phyloP scores from a whole-genome alignment of 2,329 filamentous ascomycete species.

The Sporothrix brunneoviolacea region DNA sequence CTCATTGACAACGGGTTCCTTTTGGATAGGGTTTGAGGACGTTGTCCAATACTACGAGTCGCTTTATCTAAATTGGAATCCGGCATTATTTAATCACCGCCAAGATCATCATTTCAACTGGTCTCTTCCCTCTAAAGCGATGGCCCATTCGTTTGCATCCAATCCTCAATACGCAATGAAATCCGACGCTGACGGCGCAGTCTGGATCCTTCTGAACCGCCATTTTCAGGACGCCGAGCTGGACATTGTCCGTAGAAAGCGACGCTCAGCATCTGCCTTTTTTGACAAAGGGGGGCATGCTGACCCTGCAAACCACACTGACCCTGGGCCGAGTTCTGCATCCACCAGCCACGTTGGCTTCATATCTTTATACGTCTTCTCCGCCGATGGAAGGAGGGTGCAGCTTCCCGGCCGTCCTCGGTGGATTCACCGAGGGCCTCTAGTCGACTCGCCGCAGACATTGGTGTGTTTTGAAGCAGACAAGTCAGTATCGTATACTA shows the following conservation, averaged over 20 bases:
- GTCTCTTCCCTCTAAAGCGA: conserved; percentile 48
- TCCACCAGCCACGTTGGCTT: conserved; percentile 54
- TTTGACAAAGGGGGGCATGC: background rate
- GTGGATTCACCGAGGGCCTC: conserved; percentile 68
- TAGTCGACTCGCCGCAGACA: conserved; percentile 89
- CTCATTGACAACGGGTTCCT: conserved; percentile 59
- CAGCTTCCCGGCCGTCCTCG: conserved; percentile 56
- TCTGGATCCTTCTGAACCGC: conserved; percentile 81
- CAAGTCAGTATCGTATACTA: conserved; percentile 39
- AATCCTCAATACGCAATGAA: conserved; percentile 68
- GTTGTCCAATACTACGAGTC: conserved; percentile 90
- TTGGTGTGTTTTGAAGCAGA: conserved; percentile 64
- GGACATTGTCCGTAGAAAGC: conserved; percentile 43
- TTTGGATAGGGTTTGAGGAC: conserved; percentile 88
- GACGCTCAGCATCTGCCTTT: conserved; percentile 12
- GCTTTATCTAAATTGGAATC: conserved; percentile 97
- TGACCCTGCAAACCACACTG: background rate
- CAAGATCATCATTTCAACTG: conserved; percentile 90
- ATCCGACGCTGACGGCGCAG: conserved; percentile 49
- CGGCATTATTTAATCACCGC: conserved; percentile 68
- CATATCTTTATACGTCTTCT: conserved; percentile 80
- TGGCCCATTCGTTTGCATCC: conserved; percentile 50
- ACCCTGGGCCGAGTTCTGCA: background rate
- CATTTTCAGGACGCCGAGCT: conserved; percentile 72
- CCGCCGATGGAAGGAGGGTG: conserved; percentile 59